A percentile compares a stretch with the other conserved stretches of the same genome.
phyloP scores from a whole-genome alignment of 371 early-diverging fungal species.

The Amoeboaphelidium occidentale region DNA sequence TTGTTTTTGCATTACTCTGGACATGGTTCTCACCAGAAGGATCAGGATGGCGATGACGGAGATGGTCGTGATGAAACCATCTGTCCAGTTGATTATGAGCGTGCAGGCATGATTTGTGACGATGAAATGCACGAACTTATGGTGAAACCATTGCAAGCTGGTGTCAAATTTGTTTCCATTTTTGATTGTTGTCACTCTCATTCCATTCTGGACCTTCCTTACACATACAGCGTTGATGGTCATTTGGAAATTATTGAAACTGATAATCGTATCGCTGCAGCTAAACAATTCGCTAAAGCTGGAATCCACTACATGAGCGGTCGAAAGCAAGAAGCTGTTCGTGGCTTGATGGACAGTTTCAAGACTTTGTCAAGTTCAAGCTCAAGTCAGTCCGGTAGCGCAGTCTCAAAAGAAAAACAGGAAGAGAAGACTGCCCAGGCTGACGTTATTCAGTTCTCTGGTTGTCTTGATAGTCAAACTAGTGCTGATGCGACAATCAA shows the following conservation, averaged over 20 bases:
- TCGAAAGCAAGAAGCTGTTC: too few species aligned
- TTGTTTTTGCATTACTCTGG: conserved; percentile 5
- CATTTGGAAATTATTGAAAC: background rate
- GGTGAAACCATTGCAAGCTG: conserved; percentile 1
- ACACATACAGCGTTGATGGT: background rate
- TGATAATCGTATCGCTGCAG: too few species aligned
- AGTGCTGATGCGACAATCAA: background rate
- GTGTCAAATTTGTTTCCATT: conserved; percentile 1
- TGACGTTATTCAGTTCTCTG: background rate
- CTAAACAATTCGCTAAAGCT: too few species aligned
- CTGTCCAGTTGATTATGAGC: background rate
- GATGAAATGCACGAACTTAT: conserved; percentile 1
- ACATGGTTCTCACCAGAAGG: conserved; percentile 1
- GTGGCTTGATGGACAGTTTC: too few species aligned
- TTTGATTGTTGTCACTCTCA: conserved; percentile 6
- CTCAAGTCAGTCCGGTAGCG: too few species aligned
- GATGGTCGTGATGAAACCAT: conserved; percentile 6
- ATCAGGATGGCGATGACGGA: conserved; percentile 4
- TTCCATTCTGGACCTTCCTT: conserved; percentile 2
- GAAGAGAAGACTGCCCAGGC: background rate
- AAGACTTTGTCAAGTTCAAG: too few species aligned
- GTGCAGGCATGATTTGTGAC: background rate
- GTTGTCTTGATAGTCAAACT: conserved; percentile 1
- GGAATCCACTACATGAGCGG: too few species aligned
- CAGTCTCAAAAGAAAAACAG: too few species aligned